phyloP scores from a whole-genome alignment of 2,329 filamentous ascomycete genomes.

The Phialocephala subalpina region DNA sequence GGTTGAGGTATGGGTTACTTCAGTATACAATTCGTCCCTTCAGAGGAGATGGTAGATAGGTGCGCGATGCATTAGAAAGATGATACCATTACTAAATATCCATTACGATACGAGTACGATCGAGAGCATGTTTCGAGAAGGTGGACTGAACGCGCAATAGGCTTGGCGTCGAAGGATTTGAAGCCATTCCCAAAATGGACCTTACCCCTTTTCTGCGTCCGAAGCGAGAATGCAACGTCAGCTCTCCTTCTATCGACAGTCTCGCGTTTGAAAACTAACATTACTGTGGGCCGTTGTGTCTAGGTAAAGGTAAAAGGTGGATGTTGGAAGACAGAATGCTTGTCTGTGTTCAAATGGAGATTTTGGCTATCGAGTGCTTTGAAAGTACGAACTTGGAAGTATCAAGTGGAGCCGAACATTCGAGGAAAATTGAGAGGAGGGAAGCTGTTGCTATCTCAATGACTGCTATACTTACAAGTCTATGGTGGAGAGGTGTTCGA shows the following conservation, averaged over 20 bases:
- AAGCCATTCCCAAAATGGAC: conserved; percentile 10
- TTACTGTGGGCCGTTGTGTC: not conserved
- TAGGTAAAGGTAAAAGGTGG: no score
- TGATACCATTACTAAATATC: conserved; percentile 10
- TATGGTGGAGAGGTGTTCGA: not conserved
- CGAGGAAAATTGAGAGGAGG: not conserved
- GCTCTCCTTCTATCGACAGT: not conserved
- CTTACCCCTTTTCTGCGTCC: not conserved
- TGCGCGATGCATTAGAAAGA: not conserved
- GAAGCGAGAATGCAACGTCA: conserved; percentile 11
- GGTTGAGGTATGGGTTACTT: not conserved
- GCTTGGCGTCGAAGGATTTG: not conserved
- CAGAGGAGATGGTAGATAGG: not conserved
- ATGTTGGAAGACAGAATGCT: no score
- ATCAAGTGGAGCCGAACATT: no score
- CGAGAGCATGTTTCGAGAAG: not conserved
- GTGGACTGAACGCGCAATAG: not conserved
- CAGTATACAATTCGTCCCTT: conserved; percentile 2
- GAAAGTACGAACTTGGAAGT: not conserved
- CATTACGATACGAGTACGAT: not conserved
- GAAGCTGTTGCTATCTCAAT: not conserved
- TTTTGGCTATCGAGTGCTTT: not conserved
- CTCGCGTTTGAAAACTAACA: not conserved
- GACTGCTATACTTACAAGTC: not conserved
- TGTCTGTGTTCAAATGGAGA: no score